Conservation (phyloP, 345 rosid species). For the Brassica incana region DNA sequence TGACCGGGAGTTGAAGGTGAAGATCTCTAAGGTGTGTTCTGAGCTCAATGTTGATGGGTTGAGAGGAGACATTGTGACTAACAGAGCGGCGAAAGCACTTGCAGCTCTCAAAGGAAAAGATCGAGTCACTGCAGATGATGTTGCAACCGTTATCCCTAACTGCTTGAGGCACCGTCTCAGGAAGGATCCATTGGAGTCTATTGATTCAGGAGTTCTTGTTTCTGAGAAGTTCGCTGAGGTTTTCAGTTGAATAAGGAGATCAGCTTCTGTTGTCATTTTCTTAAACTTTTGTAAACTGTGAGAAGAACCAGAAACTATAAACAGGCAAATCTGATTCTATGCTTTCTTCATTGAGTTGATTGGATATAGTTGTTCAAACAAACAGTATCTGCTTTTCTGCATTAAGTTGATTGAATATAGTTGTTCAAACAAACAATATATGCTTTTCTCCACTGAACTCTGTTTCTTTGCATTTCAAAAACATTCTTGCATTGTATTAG, state of each 20-base stretch:
- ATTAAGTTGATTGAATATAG: slow-evolving; percentile 10
- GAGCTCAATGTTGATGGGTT: slow-evolving; percentile 94
- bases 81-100: slow-evolving; percentile 95
- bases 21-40: slow-evolving; percentile 91
- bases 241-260: slow-evolving; percentile 54
- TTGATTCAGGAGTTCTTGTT: slow-evolving; percentile 88
- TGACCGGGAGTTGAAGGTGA: slow-evolving; percentile 76
- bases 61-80: slow-evolving; percentile 94
- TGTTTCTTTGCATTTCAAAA: background rate
- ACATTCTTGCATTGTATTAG: slow-evolving; percentile 11
- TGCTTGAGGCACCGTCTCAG: slow-evolving; percentile 96
- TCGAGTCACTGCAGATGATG: slow-evolving; percentile 74
- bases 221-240: slow-evolving; percentile 91
- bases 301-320: slow-evolving; percentile 25
- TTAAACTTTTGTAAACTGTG: slow-evolving; percentile 34
- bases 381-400: background rate
- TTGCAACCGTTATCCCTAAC: slow-evolving; percentile 97
- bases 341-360: slow-evolving; percentile 8
- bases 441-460: background rate
- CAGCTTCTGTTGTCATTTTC: background rate
- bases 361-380: background rate
- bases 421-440: background rate
- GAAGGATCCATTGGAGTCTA: slow-evolving; percentile 96
- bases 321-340: slow-evolving; percentile 26
- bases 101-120: slow-evolving; percentile 89